Base-by-base conservation (phyloP, 2,329 filamentous ascomycete species). In the Diaporthe vaccinii region DNA sequence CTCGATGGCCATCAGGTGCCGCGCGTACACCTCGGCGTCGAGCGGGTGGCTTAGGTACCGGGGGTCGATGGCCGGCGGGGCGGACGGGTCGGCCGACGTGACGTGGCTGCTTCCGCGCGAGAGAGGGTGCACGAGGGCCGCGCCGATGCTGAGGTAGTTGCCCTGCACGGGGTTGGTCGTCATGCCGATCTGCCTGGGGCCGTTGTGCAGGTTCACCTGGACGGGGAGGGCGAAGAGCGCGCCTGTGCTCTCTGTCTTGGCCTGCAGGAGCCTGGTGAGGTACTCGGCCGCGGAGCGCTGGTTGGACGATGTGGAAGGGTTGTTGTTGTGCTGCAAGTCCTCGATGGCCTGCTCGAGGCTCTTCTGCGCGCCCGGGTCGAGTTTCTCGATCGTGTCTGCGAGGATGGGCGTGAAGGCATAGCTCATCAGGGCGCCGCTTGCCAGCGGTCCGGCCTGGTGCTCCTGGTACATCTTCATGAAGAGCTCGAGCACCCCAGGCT, bases 81-180 rank as follows among this genome's bases (percentile, higher is more conserved):
- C 85, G 12, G 81, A 79, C 4, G 85, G 81, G 51, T 87, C 83
- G 1, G 84, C 76, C 1, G 85, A 85, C 9, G 82, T 83, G 76
- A 92, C 89, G 81, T 92, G 91, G 74, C 91, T 87, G 53, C 86
- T 84, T 7, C 91, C 91, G 0, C 90, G 86, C 2, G 88, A 90
- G 77, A 90, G 88, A 0, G 91, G 90, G 74, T 92, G 91, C 9
- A n/a, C 22, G 49, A 51, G 49, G 10, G 49, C 49, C 22, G 49
- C 49, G 49, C 49, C 49, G 49, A 51, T 25, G 22, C 49, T 51
- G 22, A n/a, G 49, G 49, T 51, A 25, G 49, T 51, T 51, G 49
- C n/a, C 49, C 4, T 51, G 22, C 22, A 51, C n/a, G 0, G 22
- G 49, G 49, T 51, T 25, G 8, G 49, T 25, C 15, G 22, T 51